Percentiles rank a stretch among this genome's conserved stretches.
phyloP scores from a whole-genome alignment of 345 rosid species.

The Orychophragmus violaceus region DNA sequence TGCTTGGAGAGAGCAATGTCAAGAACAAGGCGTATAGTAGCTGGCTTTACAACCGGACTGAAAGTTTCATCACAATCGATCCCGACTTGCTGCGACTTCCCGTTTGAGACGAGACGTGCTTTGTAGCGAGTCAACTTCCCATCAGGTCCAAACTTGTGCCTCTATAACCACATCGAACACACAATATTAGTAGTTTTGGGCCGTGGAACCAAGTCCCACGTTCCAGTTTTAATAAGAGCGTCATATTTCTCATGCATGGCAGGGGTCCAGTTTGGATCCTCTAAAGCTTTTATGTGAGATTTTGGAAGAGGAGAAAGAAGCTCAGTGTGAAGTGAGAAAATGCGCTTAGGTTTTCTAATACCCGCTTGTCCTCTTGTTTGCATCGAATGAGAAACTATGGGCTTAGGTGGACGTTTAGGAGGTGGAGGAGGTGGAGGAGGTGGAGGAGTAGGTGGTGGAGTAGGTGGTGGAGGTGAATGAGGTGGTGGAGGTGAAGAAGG shows the following conservation, averaged over 20 bases:
- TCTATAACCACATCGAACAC: background rate
- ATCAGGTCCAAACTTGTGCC: background rate
- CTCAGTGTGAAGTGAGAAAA: too few relatives aligned
- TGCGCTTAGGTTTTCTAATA: too few relatives aligned
- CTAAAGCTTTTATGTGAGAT: too few relatives aligned
- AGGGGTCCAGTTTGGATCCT: background rate
- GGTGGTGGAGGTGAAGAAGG: too few relatives aligned
- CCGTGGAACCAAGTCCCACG: background rate
- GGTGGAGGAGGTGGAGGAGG: too few relatives aligned
- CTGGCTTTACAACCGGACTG: background rate
- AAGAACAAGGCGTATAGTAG: background rate
- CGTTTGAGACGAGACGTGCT: background rate
- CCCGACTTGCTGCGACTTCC: background rate
- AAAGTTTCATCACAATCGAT: background rate
- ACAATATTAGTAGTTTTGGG: background rate
- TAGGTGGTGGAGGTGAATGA: too few relatives aligned
- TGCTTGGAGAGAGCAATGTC: background rate
- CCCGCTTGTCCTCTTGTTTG: too few relatives aligned
- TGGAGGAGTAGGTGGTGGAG: too few relatives aligned
- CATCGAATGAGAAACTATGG: too few relatives aligned
- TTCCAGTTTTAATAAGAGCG: background rate
- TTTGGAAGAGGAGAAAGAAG: too few relatives aligned
- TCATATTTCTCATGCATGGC: background rate
- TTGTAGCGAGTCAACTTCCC: background rate
- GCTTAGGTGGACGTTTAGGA: too few relatives aligned